These are phyloP conservation scores for Aphanomyces cochlioides DNA, from an alignment of 352 stramenopile genomes.

Conservation along the genomic window DNA sequence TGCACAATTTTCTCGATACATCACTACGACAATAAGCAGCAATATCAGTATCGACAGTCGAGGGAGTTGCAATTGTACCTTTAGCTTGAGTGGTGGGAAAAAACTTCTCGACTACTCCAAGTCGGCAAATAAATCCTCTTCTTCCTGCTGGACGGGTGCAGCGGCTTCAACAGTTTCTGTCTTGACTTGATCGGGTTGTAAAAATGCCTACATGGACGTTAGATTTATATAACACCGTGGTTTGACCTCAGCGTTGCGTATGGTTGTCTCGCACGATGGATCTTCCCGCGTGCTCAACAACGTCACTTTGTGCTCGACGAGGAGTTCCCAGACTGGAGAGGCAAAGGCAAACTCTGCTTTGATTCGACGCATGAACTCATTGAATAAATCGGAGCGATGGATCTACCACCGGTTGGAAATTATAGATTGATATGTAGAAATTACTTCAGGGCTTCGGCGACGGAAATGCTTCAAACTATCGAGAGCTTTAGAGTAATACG, in stretches of 20 bases:
- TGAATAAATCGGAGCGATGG: slow-evolving; percentile 71
- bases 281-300: slow-evolving; percentile 58
- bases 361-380: slow-evolving; percentile 58
- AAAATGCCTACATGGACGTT: slow-evolving; percentile 37
- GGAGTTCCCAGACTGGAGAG: slow-evolving; percentile 40
- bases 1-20: too few species aligned
- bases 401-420: slow-evolving; percentile 38
- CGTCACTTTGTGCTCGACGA: slow-evolving; percentile 56
- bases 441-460: slow-evolving; percentile 42
- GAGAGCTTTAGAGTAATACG: slow-evolving; percentile 63
- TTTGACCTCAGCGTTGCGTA: slow-evolving; percentile 38
- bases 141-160: slow-evolving; percentile 50
- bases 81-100: too few species aligned
- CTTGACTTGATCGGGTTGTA: slow-evolving; percentile 42
- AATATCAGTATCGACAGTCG: too few species aligned
- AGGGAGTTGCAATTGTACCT: too few species aligned
- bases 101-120: slow-evolving; percentile 45
- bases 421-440: neutral
- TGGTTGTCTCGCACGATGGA: slow-evolving; percentile 47
- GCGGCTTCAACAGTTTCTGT: slow-evolving; percentile 40
- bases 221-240: neutral
- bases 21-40: too few species aligned
- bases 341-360: slow-evolving; percentile 46
- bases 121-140: slow-evolving; percentile 80
- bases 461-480: slow-evolving; percentile 72